Evolutionary conservation across 176 grass and related monocot species (phyloP).

Genomic region (Zizania latifolia): DNA sequence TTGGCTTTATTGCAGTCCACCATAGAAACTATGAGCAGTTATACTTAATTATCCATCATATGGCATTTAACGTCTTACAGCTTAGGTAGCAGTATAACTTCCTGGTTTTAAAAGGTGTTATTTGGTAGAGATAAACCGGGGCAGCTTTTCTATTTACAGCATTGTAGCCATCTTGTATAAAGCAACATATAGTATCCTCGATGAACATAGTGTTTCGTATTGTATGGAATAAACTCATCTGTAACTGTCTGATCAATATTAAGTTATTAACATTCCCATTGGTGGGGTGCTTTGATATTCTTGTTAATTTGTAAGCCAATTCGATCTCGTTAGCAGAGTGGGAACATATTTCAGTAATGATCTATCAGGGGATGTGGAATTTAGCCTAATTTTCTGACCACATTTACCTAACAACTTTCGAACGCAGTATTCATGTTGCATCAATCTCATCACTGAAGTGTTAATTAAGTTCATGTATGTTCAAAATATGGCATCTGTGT

Average conservation of each 20-base stretch:
- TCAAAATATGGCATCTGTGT: too few species aligned
- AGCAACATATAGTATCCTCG: not conserved
- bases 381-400: not conserved
- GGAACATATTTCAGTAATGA: not conserved
- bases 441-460: not conserved
- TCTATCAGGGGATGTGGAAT: not conserved
- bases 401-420: not conserved
- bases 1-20: too few species aligned
- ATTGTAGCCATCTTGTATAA: not conserved
- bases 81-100: not conserved
- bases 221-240: slow-evolving; percentile 1
- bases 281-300: too few species aligned
- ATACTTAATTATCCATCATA: not conserved
- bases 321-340: not conserved
- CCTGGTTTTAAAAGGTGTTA: not conserved
- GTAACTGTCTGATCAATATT: not conserved
- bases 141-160: not conserved
- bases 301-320: too few species aligned
- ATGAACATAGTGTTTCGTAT: not conserved
- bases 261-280: too few species aligned
- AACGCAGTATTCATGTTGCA: not conserved
- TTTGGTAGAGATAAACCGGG: not conserved
- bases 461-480: too few species aligned
- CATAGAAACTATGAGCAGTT: not conserved
- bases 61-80: not conserved